Base-by-base conservation (phyloP, 2,329 filamentous ascomycete species). In the Colletotrichum sojae region DNA sequence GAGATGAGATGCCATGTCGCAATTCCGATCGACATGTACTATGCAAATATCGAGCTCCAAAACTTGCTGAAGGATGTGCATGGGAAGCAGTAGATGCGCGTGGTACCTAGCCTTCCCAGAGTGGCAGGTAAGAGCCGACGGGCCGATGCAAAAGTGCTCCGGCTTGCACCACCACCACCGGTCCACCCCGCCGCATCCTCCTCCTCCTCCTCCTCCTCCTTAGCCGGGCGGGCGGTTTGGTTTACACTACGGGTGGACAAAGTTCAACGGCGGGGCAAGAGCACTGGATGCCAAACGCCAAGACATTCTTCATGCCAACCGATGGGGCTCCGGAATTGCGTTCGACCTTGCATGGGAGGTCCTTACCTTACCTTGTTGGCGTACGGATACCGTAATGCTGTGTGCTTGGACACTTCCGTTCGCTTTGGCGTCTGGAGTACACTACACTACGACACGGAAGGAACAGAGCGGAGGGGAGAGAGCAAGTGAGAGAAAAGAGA, bases 231-330 rank as follows among this genome's bases (percentile, higher is more conserved):
- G 20, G 56, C 56, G 40, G 20, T 46, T 51, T 25, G 48, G 39
- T 53, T 67, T 36, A 59, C n/a, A n/a, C n/a, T n/a, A n/a, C 62
- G 51, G 40, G 16, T n/a, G 56, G 16, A 40, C 55, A 62, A 15
- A 58, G 59, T 64, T 65, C 48, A 49, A 54, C 43, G 51, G 51
- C 62, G 43, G 55, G 62, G 62, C 66, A 56, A 52, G 25, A 40
- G 49, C 49, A 46, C 52, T 55, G 66, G 55, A 69, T 69, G 48
- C 62, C 55, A 69, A 67, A 56, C 48, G 67, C 63, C 67, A 69
- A 69, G 67, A 56, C 43, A 56, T 56, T 56, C 43, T 66, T 66
- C 62, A 56, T 65, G 66, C 61, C 49, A 69, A 56, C 49, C 61
- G 45, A 61, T 60, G 67, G 55, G 62, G 62, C 62, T 55, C 45